Conservation (phyloP, 345 rosid species). For the Heritiera littoralis region DNA sequence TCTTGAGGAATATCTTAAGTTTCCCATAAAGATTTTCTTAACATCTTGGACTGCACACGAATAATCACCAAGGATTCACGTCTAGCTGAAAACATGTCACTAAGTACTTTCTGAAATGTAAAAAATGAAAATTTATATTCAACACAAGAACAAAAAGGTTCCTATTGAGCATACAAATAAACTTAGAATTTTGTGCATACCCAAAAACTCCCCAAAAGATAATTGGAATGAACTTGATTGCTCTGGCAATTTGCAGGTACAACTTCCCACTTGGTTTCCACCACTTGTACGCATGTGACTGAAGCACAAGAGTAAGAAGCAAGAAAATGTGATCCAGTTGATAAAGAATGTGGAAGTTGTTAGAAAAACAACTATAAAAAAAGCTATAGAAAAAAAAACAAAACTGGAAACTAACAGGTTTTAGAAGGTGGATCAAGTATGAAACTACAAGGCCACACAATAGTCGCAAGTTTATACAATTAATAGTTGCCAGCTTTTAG, state of each 20-base stretch:
- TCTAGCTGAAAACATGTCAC: not conserved
- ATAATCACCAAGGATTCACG: not conserved
- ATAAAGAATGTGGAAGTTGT: constrained; percentile 9
- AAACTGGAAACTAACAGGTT: not conserved
- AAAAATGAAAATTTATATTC: not conserved
- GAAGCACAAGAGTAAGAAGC: constrained; percentile 27
- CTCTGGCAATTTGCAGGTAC: constrained; percentile 64
- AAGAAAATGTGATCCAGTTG: constrained; percentile 11
- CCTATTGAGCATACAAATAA: not conserved
- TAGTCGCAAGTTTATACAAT: not conserved
- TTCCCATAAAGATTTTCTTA: not conserved
- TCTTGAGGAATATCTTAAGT: not conserved
- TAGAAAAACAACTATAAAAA: not conserved
- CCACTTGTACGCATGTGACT: constrained; percentile 79
- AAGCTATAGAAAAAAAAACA: not conserved
- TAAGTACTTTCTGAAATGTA: not conserved
- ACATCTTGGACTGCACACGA: not conserved
- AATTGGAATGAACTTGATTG: constrained; percentile 77
- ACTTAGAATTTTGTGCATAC: constrained; percentile 37
- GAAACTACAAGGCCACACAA: not conserved
- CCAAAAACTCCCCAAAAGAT: constrained; percentile 87
- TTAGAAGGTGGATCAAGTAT: not conserved
- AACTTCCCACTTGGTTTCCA: constrained; percentile 86
- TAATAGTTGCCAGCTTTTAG: not conserved
- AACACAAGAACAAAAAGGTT: not conserved